phyloP scores from a whole-genome alignment of 805 yeast genomes.

The Metschnikowia matae region DNA sequence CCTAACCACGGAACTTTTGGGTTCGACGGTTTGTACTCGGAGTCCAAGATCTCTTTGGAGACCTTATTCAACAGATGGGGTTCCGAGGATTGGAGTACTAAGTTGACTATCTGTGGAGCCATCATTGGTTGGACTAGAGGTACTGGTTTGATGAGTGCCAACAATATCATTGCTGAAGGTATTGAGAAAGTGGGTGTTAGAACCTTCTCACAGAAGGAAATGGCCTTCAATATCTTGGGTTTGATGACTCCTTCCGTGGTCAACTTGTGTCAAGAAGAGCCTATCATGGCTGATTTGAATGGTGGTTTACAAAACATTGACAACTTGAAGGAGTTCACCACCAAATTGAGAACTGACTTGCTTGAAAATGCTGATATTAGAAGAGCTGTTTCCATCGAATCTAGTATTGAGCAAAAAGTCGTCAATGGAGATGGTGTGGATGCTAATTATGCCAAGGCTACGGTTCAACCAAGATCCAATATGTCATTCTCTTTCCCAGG shows the following conservation, averaged over 20 bases:
- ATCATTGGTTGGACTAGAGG: conserved; percentile 99
- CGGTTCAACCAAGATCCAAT: conserved; percentile 90
- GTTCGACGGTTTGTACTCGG: conserved; percentile 96
- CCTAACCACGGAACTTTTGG: conserved; percentile 99
- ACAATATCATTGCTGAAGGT: conserved; percentile 96
- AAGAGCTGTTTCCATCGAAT: conserved; percentile 92
- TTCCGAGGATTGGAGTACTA: conserved; percentile 94
- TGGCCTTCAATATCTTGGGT: conserved; percentile 98
- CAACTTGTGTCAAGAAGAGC: conserved; percentile 84
- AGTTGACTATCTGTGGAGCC: conserved; percentile 96
- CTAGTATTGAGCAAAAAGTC: conserved; percentile 80
- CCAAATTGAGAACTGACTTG: conserved; percentile 70
- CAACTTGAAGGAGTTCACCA: conserved; percentile 84
- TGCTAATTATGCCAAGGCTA: conserved; percentile 72
- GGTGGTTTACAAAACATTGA: conserved; percentile 97
- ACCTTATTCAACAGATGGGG: conserved; percentile 98
- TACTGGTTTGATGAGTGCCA: conserved; percentile 97
- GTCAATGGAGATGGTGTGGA: conserved; percentile 88
- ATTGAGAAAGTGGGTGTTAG: conserved; percentile 94
- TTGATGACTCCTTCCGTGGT: conserved; percentile 82
- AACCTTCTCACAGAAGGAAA: conserved; percentile 97
- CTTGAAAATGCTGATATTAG: conserved; percentile 85
- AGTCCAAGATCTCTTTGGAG: conserved; percentile 92
- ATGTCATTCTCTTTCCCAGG: conserved; percentile 91
- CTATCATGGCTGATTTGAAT: conserved; percentile 96